Evolutionary conservation across 73 alveolate species (phyloP).

Genomic region (Symbiodinium pilosum): DNA sequence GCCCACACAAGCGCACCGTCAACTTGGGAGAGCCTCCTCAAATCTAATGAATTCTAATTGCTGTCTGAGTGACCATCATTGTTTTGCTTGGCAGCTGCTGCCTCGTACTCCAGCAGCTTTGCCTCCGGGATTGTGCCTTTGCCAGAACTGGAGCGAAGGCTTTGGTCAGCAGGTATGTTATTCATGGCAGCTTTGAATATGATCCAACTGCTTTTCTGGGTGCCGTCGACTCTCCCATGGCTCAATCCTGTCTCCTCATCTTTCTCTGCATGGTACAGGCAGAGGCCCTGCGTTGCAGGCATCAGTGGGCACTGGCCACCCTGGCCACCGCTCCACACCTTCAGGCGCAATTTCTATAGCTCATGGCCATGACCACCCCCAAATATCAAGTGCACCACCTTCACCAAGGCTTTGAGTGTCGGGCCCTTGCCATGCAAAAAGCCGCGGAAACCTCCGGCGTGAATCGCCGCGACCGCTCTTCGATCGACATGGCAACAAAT

Average conservation of each 20-base stretch:
- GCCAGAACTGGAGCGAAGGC: background rate
- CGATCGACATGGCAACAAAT: slow-evolving; percentile 27
- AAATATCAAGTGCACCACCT: too few relatives aligned
- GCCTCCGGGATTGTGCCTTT: background rate
- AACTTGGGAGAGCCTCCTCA: too few relatives aligned
- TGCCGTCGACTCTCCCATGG: slow-evolving; percentile 72
- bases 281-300: slow-evolving; percentile 38
- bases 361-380: too few relatives aligned
- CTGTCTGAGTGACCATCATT: background rate
- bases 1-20: too few relatives aligned
- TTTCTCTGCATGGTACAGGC: slow-evolving; percentile 46
- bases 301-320: slow-evolving; percentile 87
- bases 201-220: background rate
- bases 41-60: too few relatives aligned
- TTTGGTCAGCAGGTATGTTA: too few relatives aligned
- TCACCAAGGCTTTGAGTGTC: too few relatives aligned
- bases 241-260: slow-evolving; percentile 30
- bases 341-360: too few relatives aligned
- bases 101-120: background rate
- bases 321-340: slow-evolving; percentile 86
- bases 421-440: slow-evolving; percentile 68
- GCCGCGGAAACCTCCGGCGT: slow-evolving; percentile 30
- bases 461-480: slow-evolving; percentile 72
- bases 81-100: background rate
- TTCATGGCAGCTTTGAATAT: too few relatives aligned